Evolutionary conservation across 306 rosid genomes (phyloP).

Genomic region (Phaseolus lunatus): DNA sequence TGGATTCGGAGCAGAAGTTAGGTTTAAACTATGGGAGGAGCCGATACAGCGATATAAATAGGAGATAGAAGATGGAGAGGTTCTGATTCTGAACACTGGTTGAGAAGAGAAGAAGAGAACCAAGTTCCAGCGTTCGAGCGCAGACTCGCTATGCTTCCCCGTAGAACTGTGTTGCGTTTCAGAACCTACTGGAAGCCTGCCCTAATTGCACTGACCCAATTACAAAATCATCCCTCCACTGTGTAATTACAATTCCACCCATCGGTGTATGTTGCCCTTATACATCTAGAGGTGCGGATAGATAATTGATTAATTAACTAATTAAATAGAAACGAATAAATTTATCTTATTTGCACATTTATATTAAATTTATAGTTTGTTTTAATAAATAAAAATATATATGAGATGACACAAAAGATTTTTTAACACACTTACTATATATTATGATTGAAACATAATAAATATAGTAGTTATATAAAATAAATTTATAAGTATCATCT

Average conservation of each 20-base stretch:
- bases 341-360: too few species aligned
- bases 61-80: neutral
- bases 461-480: too few species aligned
- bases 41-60: neutral
- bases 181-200: constrained; percentile 39
- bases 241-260: constrained; percentile 38
- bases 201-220: constrained; percentile 37
- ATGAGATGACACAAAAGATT: too few species aligned
- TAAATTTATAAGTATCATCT: too few species aligned
- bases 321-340: too few species aligned
- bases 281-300: too few species aligned
- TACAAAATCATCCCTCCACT: neutral
- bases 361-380: too few species aligned
- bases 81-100: constrained; percentile 5
- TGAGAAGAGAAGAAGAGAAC: constrained; percentile 3
- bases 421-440: too few species aligned
- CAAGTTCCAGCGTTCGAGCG: neutral
- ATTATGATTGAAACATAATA: too few species aligned
- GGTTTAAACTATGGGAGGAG: constrained; percentile 6
- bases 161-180: constrained; percentile 28
- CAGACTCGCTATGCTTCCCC: neutral
- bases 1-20: constrained; percentile 19
- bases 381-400: too few species aligned
- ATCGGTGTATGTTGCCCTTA: too few species aligned
- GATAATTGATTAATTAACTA: too few species aligned